Base-by-base conservation (phyloP, 179 eudicot species). In the Camellia oleifera region DNA sequence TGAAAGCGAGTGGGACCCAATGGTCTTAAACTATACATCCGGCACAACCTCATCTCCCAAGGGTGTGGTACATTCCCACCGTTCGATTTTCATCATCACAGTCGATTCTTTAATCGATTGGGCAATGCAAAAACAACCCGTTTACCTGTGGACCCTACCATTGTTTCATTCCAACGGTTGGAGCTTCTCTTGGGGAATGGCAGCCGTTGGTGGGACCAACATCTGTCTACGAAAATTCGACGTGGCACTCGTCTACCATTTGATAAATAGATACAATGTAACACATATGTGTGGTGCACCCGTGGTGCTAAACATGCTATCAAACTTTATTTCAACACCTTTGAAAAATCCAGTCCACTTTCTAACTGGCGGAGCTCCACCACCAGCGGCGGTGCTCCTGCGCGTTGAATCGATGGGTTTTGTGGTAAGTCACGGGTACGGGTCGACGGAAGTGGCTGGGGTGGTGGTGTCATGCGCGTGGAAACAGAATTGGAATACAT, bases 81-180 rank as follows among this genome's bases (percentile, higher is more conserved):
- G 75, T 50, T 1, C 14, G 60, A 50, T 71, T 12, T 71, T 71
- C 75, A 20, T 50, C 60, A 20, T 71, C 9, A 20, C 58, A 3
- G 6, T 72, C 0, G 61, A 72, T 13, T 1, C 75, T 0, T 12
- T 72, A 0, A 64, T 82, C 42, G 87, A 86, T 12, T 90, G 92
- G 94, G 76, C 85, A 0, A 78, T 90, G 4, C 88, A 89, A 2
- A 85, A 88, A 53, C 77, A 82, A 42, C 86, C 93, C 0, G 88
- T 90, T 17, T 90, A 86, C 74, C 46, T 91, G 56, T 91, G 95
- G 95, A 90, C 95, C 60, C 81, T 91, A 13, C 93, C 93, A 2
- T 90, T 92, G 92, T 92, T 92, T 67, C 96, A 90, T 72, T 78
- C 86, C 3, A 92, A 92, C 44, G 96, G 93, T 5, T 90, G 96